Base-by-base conservation (phyloP, 148 eudicot genomes). In the Fagopyrum tataricum region DNA sequence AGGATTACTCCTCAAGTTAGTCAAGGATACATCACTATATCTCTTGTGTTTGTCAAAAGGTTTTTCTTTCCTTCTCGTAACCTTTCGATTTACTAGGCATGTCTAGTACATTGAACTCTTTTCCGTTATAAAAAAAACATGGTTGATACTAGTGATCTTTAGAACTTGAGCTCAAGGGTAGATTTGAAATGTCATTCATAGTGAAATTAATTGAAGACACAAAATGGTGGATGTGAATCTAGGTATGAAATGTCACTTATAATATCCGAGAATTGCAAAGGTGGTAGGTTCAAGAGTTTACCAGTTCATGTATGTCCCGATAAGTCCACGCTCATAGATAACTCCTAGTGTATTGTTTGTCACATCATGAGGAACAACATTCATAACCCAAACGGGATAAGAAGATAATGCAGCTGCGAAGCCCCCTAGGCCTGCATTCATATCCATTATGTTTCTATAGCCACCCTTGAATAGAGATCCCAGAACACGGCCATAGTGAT, bases 301-400 rank as follows among this genome's bases (percentile, higher is more conserved):
- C 96, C 92, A 88, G 73, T 88, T 84, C 84, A 85, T 85, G 77
- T 88, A 90, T 24, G 79, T 85, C 51, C 96, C 92, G n/a, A 88
- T 77, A 23, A 90, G 83, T n/a, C 96, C 96, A 44, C 96, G 91
- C 44, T 90, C 92, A 64, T 83, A 90, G 23, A 90, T 85, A 31
- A 82, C 56, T 18, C 87, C 82, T 23, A 90, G 89, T 0, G 92
- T 87, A 43, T 87, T 82, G 20, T 81, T 72, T 44, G 61, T 71
- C 14, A 79, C 72, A 61, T 90, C 87, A 52, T 64, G 73, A 55
- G 91, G 90, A 74, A 87, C 83, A 4, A 81, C 88, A 61, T 88
- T 90, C 96, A 90, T 90, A 15, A 87, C 92, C 96, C 96, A 90
- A 68, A 88, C 80, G 10, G 92, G 96, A 79, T 77, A 76, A 41